Evolutionary conservation across 2,329 filamentous ascomycete species (phyloP).

Genomic region (Colletotrichum sp.): DNA sequence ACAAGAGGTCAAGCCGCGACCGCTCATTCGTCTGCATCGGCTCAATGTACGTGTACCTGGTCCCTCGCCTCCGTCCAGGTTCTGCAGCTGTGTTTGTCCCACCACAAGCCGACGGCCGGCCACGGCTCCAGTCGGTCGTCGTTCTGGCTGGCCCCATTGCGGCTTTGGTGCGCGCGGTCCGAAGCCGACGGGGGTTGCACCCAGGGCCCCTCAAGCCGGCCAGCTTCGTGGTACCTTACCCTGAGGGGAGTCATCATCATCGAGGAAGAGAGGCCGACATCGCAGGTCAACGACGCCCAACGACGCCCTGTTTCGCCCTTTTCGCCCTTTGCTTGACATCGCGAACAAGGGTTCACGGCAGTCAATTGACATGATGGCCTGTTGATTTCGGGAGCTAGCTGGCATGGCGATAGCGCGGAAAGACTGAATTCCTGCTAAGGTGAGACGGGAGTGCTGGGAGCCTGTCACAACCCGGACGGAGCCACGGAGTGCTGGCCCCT

Average conservation of each 20-base stretch:
- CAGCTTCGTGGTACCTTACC: neutral
- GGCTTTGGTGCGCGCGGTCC: constrained; percentile 20
- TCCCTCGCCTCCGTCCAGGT: neutral
- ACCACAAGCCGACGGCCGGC: constrained; percentile 20
- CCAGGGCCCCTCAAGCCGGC: neutral
- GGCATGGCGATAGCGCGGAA: neutral
- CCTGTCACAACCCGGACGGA: neutral
- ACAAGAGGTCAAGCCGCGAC: constrained; percentile 18
- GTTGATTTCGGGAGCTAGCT: neutral
- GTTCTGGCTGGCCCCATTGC: constrained; percentile 12
- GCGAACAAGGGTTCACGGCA: neutral
- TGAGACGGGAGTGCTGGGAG: neutral
- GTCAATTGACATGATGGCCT: neutral
- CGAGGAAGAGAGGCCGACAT: neutral
- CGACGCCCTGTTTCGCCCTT: neutral
- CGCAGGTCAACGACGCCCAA: constrained; percentile 10
- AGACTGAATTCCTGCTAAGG: neutral
- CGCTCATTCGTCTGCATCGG: constrained; percentile 11
- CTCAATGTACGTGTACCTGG: neutral
- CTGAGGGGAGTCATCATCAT: neutral
- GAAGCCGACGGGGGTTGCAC: neutral
- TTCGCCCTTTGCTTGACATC: neutral
- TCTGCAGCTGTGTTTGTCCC: neutral
- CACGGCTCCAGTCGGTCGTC: constrained; percentile 21
- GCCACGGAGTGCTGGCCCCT: neutral